Evolutionary conservation across 345 rosid species (phyloP).

Genomic region (Salix dunnii): DNA sequence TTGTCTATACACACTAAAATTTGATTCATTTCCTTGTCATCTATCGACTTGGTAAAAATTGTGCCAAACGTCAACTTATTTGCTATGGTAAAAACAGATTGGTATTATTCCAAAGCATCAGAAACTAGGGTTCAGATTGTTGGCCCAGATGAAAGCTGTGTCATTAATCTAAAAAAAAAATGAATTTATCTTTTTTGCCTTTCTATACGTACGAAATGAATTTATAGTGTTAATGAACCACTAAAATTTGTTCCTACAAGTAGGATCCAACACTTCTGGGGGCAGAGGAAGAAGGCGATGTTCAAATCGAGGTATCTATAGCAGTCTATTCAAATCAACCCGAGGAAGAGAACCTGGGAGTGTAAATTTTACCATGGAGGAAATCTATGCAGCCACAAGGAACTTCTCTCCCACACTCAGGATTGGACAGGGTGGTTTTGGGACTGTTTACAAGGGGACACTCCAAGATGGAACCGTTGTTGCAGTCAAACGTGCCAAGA

Average conservation of each 20-base stretch:
- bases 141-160: neutral
- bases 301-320: conserved; percentile 37
- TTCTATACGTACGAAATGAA: neutral
- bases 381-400: conserved; percentile 62
- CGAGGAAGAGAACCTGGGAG: conserved; percentile 42
- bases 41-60: neutral
- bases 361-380: conserved; percentile 51
- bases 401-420: conserved; percentile 77
- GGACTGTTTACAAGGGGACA: conserved; percentile 84
- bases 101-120: neutral
- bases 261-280: conserved; percentile 28
- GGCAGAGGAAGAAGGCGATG: conserved; percentile 41
- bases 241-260: conserved; percentile 14
- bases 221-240: neutral
- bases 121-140: neutral
- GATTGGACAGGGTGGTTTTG: conserved; percentile 90
- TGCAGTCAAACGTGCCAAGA: conserved; percentile 87
- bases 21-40: neutral
- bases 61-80: neutral
- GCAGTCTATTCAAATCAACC: conserved; percentile 27
- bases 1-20: neutral
- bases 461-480: conserved; percentile 70
- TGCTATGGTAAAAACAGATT: neutral
- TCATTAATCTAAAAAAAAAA: neutral
- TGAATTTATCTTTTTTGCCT: neutral